A percentile compares a stretch with the other conserved stretches of the same genome.
These are phyloP conservation scores for Candida smagusa DNA, from an alignment of 1,139 yeast species.

Conservation along the genomic window DNA sequence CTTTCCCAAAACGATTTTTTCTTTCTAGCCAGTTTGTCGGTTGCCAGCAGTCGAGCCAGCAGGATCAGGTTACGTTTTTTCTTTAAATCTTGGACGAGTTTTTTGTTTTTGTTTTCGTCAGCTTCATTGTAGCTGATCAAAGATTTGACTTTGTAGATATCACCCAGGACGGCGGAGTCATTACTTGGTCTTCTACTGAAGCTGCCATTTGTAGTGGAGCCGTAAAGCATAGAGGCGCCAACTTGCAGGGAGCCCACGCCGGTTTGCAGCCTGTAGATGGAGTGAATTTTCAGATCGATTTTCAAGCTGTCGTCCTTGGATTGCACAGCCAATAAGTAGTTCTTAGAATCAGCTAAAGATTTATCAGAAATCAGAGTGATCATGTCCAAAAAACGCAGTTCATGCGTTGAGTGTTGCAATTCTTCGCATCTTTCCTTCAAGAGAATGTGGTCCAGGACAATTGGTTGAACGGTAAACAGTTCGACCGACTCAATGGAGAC, in stretches of 20 bases:
- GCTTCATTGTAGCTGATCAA: slow-evolving; percentile 27
- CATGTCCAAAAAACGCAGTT: slow-evolving; percentile 19
- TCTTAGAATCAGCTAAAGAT: slow-evolving; percentile 24
- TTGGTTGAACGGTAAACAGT: slow-evolving; percentile 7
- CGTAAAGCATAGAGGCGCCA: slow-evolving; percentile 4
- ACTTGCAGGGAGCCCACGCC: slow-evolving; percentile 3
- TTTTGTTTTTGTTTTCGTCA: slow-evolving; percentile 24
- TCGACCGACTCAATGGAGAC: slow-evolving; percentile 16
- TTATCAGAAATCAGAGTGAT: slow-evolving; percentile 27
- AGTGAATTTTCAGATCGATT: slow-evolving; percentile 28
- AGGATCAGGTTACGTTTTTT: slow-evolving; percentile 11
- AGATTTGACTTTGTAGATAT: slow-evolving; percentile 42
- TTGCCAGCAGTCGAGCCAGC: slow-evolving; percentile 10
- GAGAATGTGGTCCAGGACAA: slow-evolving; percentile 8
- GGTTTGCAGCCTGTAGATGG: slow-evolving; percentile 29
- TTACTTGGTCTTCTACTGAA: slow-evolving; percentile 8
- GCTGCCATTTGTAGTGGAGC: slow-evolving; percentile 1
- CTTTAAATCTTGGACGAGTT: slow-evolving; percentile 16
- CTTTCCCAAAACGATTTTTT: slow-evolving; percentile 32
- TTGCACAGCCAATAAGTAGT: slow-evolving; percentile 20
- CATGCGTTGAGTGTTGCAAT: slow-evolving; percentile 2
- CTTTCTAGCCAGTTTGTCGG: slow-evolving; percentile 12
- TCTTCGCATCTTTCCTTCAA: slow-evolving; percentile 6
- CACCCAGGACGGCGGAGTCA: slow-evolving; percentile 11
- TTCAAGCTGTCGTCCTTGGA: slow-evolving; percentile 22